Percentiles rank a stretch among this genome's conserved stretches.
Conservation (phyloP, 371 early-diverging fungal genomes). For the Lichtheimia ramosa region DNA sequence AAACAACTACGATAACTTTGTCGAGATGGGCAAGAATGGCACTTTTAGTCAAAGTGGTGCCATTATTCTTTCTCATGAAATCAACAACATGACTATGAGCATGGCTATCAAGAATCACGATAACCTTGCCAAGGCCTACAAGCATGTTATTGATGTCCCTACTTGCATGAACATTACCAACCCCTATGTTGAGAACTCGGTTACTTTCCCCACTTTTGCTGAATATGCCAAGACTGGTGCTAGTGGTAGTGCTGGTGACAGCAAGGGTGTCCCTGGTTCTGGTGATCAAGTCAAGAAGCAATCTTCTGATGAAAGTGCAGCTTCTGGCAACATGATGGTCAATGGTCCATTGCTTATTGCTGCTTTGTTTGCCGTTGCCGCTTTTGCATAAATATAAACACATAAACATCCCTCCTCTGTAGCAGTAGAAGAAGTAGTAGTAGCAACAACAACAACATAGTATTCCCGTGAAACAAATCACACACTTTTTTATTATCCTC, state of each 20-base stretch:
- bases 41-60: constrained; percentile 38
- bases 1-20: constrained; percentile 30
- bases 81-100: constrained; percentile 48
- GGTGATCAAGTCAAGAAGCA: not conserved
- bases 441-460: too few species aligned
- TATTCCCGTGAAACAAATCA: too few species aligned
- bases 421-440: too few species aligned
- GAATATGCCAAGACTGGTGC: constrained; percentile 17
- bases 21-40: constrained; percentile 46
- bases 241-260: constrained; percentile 9
- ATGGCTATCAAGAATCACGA: constrained; percentile 39
- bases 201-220: constrained; percentile 25
- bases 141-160: constrained; percentile 45
- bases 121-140: constrained; percentile 38
- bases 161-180: constrained; percentile 50
- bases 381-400: constrained; percentile 2
- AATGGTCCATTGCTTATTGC: constrained; percentile 8
- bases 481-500: too few species aligned
- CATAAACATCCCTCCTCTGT: too few species aligned
- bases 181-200: constrained; percentile 44
- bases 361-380: constrained; percentile 7
- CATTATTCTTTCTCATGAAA: constrained; percentile 51
- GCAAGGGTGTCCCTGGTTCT: not conserved
- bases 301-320: not conserved
- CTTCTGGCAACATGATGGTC: not conserved